Evolutionary conservation across 2,329 filamentous ascomycete species (phyloP).

Genomic region (Penicillium sp.): DNA sequence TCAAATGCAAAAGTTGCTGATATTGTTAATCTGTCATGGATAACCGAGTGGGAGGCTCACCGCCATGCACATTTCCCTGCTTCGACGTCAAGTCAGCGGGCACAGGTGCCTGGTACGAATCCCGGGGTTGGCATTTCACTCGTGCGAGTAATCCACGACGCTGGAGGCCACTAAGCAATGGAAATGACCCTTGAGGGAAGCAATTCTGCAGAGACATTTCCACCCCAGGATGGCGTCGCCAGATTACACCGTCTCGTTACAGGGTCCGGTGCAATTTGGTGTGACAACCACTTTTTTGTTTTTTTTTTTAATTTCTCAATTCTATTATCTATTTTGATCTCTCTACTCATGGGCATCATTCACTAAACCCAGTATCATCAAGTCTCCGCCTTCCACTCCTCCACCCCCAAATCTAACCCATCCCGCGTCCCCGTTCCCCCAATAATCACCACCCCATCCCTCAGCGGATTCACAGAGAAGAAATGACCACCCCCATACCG

Average conservation of each 20-base stretch:
- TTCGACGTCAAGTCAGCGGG: constrained; percentile 38
- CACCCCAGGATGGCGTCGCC: constrained; percentile 57
- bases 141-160: constrained; percentile 59
- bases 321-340: constrained; percentile 2
- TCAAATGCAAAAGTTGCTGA: background rate
- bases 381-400: background rate
- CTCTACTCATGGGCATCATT: constrained; percentile 23
- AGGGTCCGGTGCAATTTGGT: constrained; percentile 39
- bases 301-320: constrained; percentile 19
- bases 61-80: constrained; percentile 41
- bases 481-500: constrained; percentile 4
- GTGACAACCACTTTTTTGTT: constrained; percentile 36
- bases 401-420: background rate
- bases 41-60: constrained; percentile 44
- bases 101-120: constrained; percentile 58
- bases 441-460: constrained; percentile 4
- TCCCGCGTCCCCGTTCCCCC: constrained; percentile 7
- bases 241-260: constrained; percentile 53
- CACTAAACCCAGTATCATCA: constrained; percentile 1
- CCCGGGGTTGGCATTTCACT: constrained; percentile 56
- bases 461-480: constrained; percentile 8
- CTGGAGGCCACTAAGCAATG: constrained; percentile 57
- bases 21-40: constrained; percentile 41
- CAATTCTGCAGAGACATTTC: constrained; percentile 60
- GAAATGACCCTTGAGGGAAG: constrained; percentile 59